Conservation (phyloP, 345 rosid species). For the Eucalyptus lansdowneana region DNA sequence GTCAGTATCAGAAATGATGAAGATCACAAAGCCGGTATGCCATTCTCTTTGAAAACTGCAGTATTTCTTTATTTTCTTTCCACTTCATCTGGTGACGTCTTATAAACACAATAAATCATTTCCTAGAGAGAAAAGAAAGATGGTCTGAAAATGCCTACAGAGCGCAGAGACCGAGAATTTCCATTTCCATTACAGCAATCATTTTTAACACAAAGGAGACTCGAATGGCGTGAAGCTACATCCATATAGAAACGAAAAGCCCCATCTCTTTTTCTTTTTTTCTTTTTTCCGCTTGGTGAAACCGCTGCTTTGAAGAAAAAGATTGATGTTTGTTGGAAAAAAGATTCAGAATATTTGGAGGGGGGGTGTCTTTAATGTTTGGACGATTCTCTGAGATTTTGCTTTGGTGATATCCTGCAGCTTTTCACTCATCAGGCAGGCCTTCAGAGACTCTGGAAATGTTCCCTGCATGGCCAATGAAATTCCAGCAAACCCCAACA, state of each 20-base stretch:
- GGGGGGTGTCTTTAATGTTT: neutral
- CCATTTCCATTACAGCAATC: conserved; percentile 52
- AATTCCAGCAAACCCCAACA: conserved; percentile 71
- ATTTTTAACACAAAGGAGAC: conserved; percentile 27
- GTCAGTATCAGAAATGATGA: conserved; percentile 68
- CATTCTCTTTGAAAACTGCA: conserved; percentile 1
- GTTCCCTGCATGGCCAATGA: conserved; percentile 99
- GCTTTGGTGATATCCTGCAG: conserved; percentile 51
- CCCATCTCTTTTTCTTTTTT: neutral
- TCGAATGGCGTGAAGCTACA: conserved; percentile 63
- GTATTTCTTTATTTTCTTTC: neutral
- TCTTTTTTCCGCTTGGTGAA: neutral
- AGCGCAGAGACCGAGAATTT: conserved; percentile 17
- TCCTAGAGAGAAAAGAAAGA: neutral
- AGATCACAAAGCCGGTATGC: conserved; percentile 35
- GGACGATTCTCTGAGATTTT: neutral
- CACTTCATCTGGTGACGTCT: conserved; percentile 42
- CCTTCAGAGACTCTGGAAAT: conserved; percentile 89
- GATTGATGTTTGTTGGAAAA: neutral
- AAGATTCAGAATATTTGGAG: neutral
- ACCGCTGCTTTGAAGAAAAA: neutral
- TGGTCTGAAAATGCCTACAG: conserved; percentile 17
- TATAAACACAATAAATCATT: neutral
- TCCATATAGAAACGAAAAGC: neutral
- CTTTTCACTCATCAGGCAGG: conserved; percentile 51